Base-by-base conservation (phyloP, 2,329 filamentous ascomycete species). In the Pestalotiopsis sp. region DNA sequence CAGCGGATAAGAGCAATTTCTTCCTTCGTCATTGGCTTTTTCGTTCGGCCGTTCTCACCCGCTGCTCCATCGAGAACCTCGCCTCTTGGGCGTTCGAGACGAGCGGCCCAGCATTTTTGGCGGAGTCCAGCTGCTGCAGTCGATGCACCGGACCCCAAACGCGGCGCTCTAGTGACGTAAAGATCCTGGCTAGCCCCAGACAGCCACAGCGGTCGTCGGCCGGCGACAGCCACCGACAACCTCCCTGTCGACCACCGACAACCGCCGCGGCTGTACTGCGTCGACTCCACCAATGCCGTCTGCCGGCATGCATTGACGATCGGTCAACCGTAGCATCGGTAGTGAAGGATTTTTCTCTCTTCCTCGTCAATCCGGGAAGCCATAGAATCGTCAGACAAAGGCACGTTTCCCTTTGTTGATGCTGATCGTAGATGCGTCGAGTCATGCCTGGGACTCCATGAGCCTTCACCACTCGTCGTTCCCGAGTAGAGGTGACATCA, bases 1-100 rank as follows among this genome's bases (percentile, higher is more conserved):
- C 62, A 52, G 36, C 45, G 63, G 41, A 68, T 52, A 61, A 68
- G 67, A 66, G 39, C 56, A 13, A 49, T 52, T 52, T 60, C 17
- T n/a, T n/a, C 59, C 38, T 17, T 62, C 58, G 52, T 36, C 13
- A 66, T 66, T 62, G 45, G 61, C 27, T 41, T 17, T 5, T 25
- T 23, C 38, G 23, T 12, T 14, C n/a, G 27, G n/a, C 36, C 17
- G 25, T 14, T 58, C 56, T 57, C 64, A 36, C 64, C 52, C 14
- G 64, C 23, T 6, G 31, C 14, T 49, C 45, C 61, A 49, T 57
- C 63, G 68, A 36, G 65, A 68, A 20, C 45, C 45, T 52, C 14
- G 45, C 45, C 17, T 23, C 45, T 36, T 36, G 45, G 68, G 67
- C 64, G 65, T 60, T 69, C 68, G 64, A 69, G 68, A 69, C 45